A percentile compares a stretch with the other conserved stretches of the same genome.
Evolutionary conservation across 192 early-diverging fungal genomes (phyloP).

Genomic region (Coemansia nantahalensis): DNA sequence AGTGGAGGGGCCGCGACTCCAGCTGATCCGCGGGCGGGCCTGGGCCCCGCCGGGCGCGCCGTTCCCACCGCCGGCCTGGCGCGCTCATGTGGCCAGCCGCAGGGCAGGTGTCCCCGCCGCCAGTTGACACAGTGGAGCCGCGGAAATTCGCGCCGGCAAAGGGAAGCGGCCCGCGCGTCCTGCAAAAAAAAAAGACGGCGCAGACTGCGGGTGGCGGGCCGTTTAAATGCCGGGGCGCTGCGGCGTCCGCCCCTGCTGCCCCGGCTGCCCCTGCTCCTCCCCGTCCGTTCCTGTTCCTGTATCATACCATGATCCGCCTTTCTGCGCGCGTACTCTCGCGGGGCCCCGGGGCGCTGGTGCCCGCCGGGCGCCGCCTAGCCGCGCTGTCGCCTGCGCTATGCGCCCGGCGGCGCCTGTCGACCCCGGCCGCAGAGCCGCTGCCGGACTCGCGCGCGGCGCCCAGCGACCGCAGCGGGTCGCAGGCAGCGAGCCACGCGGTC

Average conservation of each 20-base stretch:
- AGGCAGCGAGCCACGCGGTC: constrained; percentile 70
- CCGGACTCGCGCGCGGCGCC: constrained; percentile 8
- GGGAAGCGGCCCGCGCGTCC: too few species aligned
- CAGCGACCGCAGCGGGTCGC: constrained; percentile 8
- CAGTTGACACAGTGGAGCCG: background rate
- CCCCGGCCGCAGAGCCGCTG: constrained; percentile 36
- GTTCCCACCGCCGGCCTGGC: background rate
- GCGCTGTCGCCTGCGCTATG: background rate
- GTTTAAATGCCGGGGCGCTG: too few species aligned
- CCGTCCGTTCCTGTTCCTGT: background rate
- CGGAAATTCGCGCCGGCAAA: background rate
- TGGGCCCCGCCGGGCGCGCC: background rate
- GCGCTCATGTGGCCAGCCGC: too few species aligned
- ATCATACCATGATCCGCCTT: constrained; percentile 23
- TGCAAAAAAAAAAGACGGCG: background rate
- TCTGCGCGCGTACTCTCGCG: constrained; percentile 21
- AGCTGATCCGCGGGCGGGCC: constrained; percentile 7
- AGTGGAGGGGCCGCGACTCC: background rate
- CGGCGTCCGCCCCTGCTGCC: too few species aligned
- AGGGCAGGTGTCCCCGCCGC: too few species aligned
- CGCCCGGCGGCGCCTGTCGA: constrained; percentile 17
- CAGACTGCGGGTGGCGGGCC: too few species aligned
- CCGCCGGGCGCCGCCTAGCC: background rate
- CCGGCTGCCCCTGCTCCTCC: too few species aligned
- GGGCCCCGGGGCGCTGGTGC: too few species aligned